Percentiles rank a stretch among this genome's conserved stretches.
phyloP scores from a whole-genome alignment of 1,284 basidiomycete species.

The Golubevia pallescens region DNA sequence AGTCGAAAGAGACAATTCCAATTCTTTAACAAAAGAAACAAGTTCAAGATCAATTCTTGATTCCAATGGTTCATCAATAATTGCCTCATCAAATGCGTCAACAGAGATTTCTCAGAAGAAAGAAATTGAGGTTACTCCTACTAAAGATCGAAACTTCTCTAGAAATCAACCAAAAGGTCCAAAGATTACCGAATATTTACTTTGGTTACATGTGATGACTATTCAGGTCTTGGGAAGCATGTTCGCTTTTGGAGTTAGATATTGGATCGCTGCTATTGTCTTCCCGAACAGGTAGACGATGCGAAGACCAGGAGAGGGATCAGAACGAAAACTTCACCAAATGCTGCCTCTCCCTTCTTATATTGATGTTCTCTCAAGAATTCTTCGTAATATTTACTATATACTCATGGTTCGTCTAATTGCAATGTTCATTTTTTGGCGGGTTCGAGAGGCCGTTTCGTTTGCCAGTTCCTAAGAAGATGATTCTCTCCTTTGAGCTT shows the following conservation, averaged over 20 bases:
- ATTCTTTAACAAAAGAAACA: neutral
- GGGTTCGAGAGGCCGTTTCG: no score
- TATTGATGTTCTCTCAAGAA: no score
- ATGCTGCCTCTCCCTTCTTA: no score
- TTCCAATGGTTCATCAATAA: no score
- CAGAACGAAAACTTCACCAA: no score
- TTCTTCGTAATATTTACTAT: no score
- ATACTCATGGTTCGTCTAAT: no score
- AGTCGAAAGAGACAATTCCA: constrained; percentile 10
- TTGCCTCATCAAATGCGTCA: neutral
- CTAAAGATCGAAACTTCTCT: neutral
- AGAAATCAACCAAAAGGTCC: constrained; percentile 14
- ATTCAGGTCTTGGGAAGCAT: constrained; percentile 37
- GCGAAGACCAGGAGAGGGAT: no score
- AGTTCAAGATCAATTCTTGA: neutral
- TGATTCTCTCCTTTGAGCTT: no score
- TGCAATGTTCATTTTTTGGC: no score
- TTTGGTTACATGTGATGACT: constrained; percentile 46
- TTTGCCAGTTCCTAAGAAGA: no score
- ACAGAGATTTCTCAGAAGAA: neutral
- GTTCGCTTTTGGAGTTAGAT: constrained; percentile 50
- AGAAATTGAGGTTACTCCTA: neutral
- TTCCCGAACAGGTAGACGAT: constrained; percentile 29
- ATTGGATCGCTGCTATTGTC: constrained; percentile 45
- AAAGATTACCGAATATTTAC: constrained; percentile 26